Percentiles rank a stretch among this genome's conserved stretches.
Conservation (phyloP, 108 stramenopile genomes). For the Skeletonema marinoi region DNA sequence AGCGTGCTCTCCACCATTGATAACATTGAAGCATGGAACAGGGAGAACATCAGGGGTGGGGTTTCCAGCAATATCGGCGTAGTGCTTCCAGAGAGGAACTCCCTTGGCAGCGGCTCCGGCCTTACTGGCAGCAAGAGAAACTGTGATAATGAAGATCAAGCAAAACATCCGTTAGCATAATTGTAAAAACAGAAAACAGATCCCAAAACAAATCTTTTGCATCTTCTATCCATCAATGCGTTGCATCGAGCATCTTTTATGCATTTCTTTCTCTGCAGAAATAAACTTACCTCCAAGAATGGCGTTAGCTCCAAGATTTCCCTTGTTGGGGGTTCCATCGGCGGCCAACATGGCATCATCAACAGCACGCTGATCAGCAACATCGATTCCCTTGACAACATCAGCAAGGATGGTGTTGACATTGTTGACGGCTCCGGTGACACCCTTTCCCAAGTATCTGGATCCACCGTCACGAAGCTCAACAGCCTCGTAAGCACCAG, state of each 20-base stretch:
- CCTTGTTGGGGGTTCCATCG: slow-evolving; percentile 97
- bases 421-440: slow-evolving; percentile 91
- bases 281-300: slow-evolving; percentile 93
- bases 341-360: slow-evolving; percentile 93
- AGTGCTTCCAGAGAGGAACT: slow-evolving; percentile 99
- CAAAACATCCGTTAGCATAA: slow-evolving; percentile 4
- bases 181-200: not conserved
- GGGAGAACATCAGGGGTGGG: slow-evolving; percentile 91
- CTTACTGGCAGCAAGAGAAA: slow-evolving; percentile 96
- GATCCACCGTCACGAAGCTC: slow-evolving; percentile 98
- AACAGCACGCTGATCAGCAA: slow-evolving; percentile 89
- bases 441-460: slow-evolving; percentile 99
- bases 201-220: not conserved
- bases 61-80: slow-evolving; percentile 98
- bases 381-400: slow-evolving; percentile 93
- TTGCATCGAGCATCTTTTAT: not conserved
- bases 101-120: slow-evolving; percentile 96
- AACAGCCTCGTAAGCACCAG: slow-evolving; percentile 95
- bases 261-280: not conserved
- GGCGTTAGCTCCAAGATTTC: slow-evolving; percentile 98
- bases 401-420: slow-evolving; percentile 93
- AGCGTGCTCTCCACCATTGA: slow-evolving; percentile 99
- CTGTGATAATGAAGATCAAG: slow-evolving; percentile 37
- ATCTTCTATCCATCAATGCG: not conserved
- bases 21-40: slow-evolving; percentile 99